Evolutionary conservation across 2,329 filamentous ascomycete genomes (phyloP).

Genomic region (Aspergillus neoniger): DNA sequence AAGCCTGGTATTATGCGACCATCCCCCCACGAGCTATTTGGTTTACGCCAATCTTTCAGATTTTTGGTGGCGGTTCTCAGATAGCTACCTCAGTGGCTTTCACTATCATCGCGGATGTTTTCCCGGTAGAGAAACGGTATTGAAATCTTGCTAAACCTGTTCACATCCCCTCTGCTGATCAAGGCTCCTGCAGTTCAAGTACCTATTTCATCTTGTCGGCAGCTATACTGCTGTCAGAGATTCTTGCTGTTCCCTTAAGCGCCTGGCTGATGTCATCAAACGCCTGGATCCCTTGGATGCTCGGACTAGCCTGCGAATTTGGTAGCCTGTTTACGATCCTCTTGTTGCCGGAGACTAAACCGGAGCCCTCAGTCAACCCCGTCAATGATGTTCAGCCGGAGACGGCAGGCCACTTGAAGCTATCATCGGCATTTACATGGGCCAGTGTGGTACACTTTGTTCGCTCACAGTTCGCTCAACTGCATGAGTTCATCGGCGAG

Average conservation of each 20-base stretch:
- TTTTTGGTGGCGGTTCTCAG: slow-evolving; percentile 16
- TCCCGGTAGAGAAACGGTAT: slow-evolving; percentile 13
- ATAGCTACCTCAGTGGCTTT: slow-evolving; percentile 13
- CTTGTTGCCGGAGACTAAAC: slow-evolving; percentile 14
- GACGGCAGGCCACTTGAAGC: neutral
- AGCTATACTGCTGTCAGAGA: slow-evolving; percentile 9
- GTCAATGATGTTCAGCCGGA: neutral
- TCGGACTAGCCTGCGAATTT: slow-evolving; percentile 8
- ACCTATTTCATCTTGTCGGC: slow-evolving; percentile 13
- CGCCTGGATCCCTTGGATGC: slow-evolving; percentile 14
- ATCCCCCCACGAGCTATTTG: slow-evolving; percentile 15
- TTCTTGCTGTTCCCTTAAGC: slow-evolving; percentile 15
- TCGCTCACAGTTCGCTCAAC: slow-evolving; percentile 1
- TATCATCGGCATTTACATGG: neutral
- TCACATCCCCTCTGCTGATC: neutral
- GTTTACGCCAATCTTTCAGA: slow-evolving; percentile 18
- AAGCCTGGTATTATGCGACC: slow-evolving; percentile 11
- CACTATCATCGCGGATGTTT: slow-evolving; percentile 17
- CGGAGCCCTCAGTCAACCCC: neutral
- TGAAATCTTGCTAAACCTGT: neutral
- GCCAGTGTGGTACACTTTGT: neutral
- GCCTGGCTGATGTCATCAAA: slow-evolving; percentile 15
- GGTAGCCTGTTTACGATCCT: slow-evolving; percentile 4
- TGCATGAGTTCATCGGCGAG: slow-evolving; percentile 7
- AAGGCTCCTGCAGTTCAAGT: slow-evolving; percentile 4